Evolutionary conservation across 1,284 basidiomycete species (phyloP).

Genomic region (Flammula alnicola): DNA sequence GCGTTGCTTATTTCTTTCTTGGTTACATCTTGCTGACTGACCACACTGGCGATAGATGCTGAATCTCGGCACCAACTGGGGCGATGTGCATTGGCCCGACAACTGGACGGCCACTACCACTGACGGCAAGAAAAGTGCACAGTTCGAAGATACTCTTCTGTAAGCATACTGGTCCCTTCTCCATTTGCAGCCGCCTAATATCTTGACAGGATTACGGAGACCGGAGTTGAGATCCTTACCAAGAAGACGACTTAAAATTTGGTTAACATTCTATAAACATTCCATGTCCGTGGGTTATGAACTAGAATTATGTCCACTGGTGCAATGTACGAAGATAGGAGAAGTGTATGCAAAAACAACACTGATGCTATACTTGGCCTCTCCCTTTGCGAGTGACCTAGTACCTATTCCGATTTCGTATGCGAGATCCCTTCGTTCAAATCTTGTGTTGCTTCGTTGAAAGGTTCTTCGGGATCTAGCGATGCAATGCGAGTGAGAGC

Average conservation of each 20-base stretch:
- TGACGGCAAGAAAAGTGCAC: slow-evolving; percentile 89
- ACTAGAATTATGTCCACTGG: too few relatives aligned
- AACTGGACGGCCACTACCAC: slow-evolving; percentile 93
- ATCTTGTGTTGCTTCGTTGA: slow-evolving; percentile 58
- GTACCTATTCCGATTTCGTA: too few relatives aligned
- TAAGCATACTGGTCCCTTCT: slow-evolving; percentile 43
- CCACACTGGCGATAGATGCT: slow-evolving; percentile 89
- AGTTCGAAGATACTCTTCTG: slow-evolving; percentile 93
- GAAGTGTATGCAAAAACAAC: too few relatives aligned
- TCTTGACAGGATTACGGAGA: slow-evolving; percentile 80
- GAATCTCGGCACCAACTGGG: slow-evolving; percentile 80
- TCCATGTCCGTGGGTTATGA: too few relatives aligned
- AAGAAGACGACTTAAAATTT: slow-evolving; percentile 34
- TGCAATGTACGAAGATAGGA: too few relatives aligned
- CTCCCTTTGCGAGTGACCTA: too few relatives aligned
- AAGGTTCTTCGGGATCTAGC: slow-evolving; percentile 56
- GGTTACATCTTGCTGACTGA: slow-evolving; percentile 12
- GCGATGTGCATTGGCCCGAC: slow-evolving; percentile 82
- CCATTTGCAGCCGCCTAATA: slow-evolving; percentile 23
- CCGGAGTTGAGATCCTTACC: slow-evolving; percentile 88
- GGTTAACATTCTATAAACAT: too few relatives aligned
- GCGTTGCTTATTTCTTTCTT: slow-evolving; percentile 25
- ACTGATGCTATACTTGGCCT: too few relatives aligned
- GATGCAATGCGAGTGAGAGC: slow-evolving; percentile 64
- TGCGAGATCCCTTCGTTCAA: slow-evolving; percentile 68